Conservation (phyloP, 1,284 basidiomycete species). For the Hymenochaete sp. region DNA sequence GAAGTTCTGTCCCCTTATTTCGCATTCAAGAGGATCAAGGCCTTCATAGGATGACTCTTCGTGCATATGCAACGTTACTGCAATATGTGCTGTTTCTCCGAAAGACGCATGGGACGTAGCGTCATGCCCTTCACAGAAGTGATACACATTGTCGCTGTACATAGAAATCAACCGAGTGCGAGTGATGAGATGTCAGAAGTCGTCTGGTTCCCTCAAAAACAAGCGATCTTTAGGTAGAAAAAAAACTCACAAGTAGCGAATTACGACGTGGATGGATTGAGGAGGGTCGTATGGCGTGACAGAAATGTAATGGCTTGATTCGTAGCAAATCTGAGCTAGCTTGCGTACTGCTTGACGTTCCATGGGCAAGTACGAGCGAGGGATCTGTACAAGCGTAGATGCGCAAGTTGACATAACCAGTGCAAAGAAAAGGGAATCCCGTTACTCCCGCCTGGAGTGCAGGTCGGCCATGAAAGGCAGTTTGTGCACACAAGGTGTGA, state of each 20-base stretch:
- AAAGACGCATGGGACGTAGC: slow-evolving; percentile 80
- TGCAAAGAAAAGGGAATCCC: slow-evolving; percentile 79
- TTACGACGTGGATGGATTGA: slow-evolving; percentile 69
- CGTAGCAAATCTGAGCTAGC: slow-evolving; percentile 68
- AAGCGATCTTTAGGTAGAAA: slow-evolving; percentile 9
- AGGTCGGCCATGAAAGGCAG: slow-evolving; percentile 83
- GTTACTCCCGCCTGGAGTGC: slow-evolving; percentile 65
- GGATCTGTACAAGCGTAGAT: slow-evolving; percentile 75
- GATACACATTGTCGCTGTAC: slow-evolving; percentile 66
- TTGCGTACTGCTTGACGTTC: slow-evolving; percentile 68
- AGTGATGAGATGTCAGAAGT: background rate
- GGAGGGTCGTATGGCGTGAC: slow-evolving; percentile 75
- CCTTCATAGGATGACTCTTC: slow-evolving; percentile 75
- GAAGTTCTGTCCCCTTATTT: slow-evolving; percentile 73
- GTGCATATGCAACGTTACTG: slow-evolving; percentile 72
- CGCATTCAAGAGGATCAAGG: slow-evolving; percentile 76
- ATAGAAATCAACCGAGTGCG: background rate
- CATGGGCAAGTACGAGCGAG: slow-evolving; percentile 74
- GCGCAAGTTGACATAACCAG: slow-evolving; percentile 80
- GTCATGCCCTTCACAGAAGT: slow-evolving; percentile 81
- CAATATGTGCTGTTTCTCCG: slow-evolving; percentile 74
- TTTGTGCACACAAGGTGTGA: slow-evolving; percentile 75
- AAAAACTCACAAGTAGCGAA: slow-evolving; percentile 69
- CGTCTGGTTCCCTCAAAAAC: slow-evolving; percentile 6
- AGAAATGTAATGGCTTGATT: slow-evolving; percentile 72